Evolutionary conservation across 352 stramenopile species (phyloP), one percentile per base, ranked within the genome.

Genomic region (Phytophthora multivora): DNA sequence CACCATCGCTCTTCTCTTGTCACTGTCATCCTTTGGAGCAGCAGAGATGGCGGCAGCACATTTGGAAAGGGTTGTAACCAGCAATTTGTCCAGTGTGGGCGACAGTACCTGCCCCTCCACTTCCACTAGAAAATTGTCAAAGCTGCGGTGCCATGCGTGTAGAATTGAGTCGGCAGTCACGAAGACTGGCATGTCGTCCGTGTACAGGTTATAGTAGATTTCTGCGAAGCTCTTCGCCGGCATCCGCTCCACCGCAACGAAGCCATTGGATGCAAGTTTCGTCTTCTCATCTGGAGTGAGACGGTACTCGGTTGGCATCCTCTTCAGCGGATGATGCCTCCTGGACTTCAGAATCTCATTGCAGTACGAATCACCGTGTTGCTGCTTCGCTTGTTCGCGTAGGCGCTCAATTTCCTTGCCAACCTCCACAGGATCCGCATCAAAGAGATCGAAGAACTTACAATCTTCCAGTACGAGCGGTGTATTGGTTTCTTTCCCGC

Each of bases 71-170:
- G 41, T n/a, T 16, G 62, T 71, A 41, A 76, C 57, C 2, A 69
- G 26, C 4, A 54, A 4, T 30, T 64, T 41, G 25, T 51, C 28
- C 51, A 59, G 39, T 26, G 28, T 59, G 25, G 41, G 39, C 18
- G 15, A 38, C 6, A 59, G 18, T 12, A 21, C 9, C 15, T 23
- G 59, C 10, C 9, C 33, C 35, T 79, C 66, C 15, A 71, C 9
- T 3, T 66, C 47, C 12, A 66, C 36, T 5, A 79, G 30, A 45
- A 75, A 67, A 11, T 48, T 51, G 16, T 79, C 71, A 12, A 79
- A 79, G 23, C 59, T 72, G 30, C 68, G 63, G 28, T 79, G 71
- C 71, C 67, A 77, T 11, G 66, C 71, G 36, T 79, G 71, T 23
- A 79, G 49, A 18, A 79, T 43, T 15, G 62, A 76, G 51, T 79